Conservation (phyloP, 2,329 filamentous ascomycete genomes). For the Aschersonia sp. region DNA sequence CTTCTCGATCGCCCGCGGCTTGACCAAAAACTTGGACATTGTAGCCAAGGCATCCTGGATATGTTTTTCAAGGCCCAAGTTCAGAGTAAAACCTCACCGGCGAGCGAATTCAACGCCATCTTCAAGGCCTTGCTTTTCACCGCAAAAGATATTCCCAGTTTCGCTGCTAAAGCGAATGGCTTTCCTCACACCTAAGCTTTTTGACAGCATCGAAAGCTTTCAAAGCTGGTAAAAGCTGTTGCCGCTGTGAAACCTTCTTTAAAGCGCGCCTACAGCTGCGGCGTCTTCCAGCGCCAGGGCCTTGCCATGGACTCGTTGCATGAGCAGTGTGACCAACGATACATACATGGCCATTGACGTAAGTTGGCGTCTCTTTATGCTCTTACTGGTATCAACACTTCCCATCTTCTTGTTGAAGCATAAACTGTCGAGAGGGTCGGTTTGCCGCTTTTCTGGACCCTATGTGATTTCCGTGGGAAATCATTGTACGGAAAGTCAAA, state of each 20-base stretch:
- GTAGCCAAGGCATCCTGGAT: too few relatives aligned
- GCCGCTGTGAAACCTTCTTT: background rate
- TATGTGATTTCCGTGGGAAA: too few relatives aligned
- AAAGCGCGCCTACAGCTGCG: constrained; percentile 8
- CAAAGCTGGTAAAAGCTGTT: constrained; percentile 6
- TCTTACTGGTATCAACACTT: constrained; percentile 4
- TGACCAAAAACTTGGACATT: too few relatives aligned
- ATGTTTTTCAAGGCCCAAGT: too few relatives aligned
- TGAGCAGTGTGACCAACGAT: constrained; percentile 13
- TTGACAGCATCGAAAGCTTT: constrained; percentile 5
- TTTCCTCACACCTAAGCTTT: constrained; percentile 1
- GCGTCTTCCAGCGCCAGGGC: constrained; percentile 10
- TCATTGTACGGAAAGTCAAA: too few relatives aligned
- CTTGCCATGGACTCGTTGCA: constrained; percentile 12
- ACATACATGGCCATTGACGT: constrained; percentile 7
- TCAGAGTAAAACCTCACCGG: too few relatives aligned
- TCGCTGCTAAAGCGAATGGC: constrained; percentile 4
- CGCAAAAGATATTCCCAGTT: constrained; percentile 2
- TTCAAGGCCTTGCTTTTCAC: background rate
- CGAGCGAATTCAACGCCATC: too few relatives aligned
- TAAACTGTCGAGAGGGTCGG: background rate
- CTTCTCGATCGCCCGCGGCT: too few relatives aligned
- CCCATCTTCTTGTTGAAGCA: constrained; percentile 2
- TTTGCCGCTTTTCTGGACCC: too few relatives aligned
- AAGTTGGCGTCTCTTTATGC: constrained; percentile 6